Conservation (phyloP, 2,329 filamentous ascomycete species). For the Hypoxylon sp. region DNA sequence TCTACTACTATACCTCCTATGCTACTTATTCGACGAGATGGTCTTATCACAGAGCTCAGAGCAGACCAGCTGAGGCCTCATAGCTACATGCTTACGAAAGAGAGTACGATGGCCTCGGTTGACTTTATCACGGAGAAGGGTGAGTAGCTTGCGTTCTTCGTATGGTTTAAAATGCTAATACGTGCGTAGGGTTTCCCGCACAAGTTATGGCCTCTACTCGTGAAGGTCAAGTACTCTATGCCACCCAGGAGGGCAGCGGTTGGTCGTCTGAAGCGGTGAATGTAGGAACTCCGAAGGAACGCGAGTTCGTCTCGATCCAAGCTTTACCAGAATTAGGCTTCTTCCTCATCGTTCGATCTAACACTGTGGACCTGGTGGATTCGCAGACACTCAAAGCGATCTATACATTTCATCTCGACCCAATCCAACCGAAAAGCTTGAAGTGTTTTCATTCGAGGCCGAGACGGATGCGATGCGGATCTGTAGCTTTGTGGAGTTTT, state of each 20-base stretch:
- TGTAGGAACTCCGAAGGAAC: conserved; percentile 49
- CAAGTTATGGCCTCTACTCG: conserved; percentile 47
- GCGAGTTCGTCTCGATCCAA: conserved; percentile 65
- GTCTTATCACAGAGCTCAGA: conserved; percentile 67
- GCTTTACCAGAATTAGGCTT: conserved; percentile 65
- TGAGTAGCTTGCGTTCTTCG: conserved; percentile 43
- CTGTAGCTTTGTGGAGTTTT: conserved; percentile 67
- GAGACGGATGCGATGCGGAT: conserved; percentile 61
- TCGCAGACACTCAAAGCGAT: conserved; percentile 63
- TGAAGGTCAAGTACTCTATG: conserved; percentile 43
- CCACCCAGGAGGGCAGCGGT: conserved; percentile 48
- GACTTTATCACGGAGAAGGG: conserved; percentile 56
- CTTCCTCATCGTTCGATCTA: conserved; percentile 67
- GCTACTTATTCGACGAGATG: conserved; percentile 70
- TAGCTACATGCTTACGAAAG: conserved; percentile 59
- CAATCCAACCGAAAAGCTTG: conserved; percentile 67
- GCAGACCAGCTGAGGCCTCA: conserved; percentile 54
- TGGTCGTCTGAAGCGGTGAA: conserved; percentile 62
- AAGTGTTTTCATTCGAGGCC: conserved; percentile 65
- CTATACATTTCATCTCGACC: conserved; percentile 68
- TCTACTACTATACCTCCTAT: conserved; percentile 55
- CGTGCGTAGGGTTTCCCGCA: conserved; percentile 37
- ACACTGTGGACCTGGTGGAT: conserved; percentile 68
- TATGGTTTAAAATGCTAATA: conserved; percentile 26
- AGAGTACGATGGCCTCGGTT: conserved; percentile 61